Conservation (phyloP, 2,329 filamentous ascomycete genomes). For the Microsporum ferrugineum region DNA sequence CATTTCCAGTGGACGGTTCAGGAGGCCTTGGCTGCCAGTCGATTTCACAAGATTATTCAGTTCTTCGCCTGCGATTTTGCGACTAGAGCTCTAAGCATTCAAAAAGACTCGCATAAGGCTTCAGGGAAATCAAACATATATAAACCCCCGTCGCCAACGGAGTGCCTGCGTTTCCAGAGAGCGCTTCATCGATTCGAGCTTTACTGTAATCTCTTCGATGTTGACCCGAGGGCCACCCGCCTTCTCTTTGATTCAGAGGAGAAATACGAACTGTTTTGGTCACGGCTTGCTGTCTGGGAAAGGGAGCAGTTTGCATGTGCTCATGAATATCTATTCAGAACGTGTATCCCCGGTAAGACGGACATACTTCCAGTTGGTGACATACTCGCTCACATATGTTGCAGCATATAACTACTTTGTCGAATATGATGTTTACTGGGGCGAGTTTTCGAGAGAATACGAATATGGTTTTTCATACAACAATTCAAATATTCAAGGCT, state of each 20-base stretch:
- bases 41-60: not conserved
- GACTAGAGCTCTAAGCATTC: not conserved
- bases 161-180: not conserved
- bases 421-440: not conserved
- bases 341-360: not conserved
- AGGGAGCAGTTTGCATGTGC: not conserved
- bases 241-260: not conserved
- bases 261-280: not conserved
- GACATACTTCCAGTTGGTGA: not conserved
- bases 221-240: not conserved
- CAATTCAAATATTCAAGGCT: no score
- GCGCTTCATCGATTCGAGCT: not conserved
- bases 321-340: not conserved
- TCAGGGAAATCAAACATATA: not conserved
- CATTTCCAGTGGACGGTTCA: no score
- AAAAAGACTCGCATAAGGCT: not conserved
- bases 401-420: not conserved
- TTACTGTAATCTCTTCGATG: not conserved
- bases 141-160: not conserved
- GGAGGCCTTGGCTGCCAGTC: no score
- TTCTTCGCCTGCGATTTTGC: not conserved
- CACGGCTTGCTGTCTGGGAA: not conserved
- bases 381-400: not conserved
- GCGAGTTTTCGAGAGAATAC: not conserved
- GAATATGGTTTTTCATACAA: not conserved